Conservation (phyloP, 2,329 filamentous ascomycete species). For the Domatiomyces globalis region DNA sequence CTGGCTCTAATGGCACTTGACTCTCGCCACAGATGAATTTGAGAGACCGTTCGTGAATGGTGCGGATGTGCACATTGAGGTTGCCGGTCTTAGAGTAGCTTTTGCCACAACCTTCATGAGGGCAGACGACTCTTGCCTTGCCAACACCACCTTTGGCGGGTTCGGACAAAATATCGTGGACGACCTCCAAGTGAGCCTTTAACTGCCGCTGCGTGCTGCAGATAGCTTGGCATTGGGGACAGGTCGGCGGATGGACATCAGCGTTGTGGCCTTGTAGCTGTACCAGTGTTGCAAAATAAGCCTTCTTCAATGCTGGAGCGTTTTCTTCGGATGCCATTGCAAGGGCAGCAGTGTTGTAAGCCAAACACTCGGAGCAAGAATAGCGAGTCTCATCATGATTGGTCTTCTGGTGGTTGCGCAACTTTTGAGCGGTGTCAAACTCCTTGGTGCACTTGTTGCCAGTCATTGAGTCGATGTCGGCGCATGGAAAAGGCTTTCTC, state of each 20-base stretch:
- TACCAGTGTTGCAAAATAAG: constrained; percentile 57
- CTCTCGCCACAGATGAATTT: constrained; percentile 66
- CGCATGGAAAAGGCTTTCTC: constrained; percentile 57
- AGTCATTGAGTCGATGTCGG: constrained; percentile 39
- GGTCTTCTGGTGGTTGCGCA: constrained; percentile 57
- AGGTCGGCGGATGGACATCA: constrained; percentile 56
- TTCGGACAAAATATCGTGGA: constrained; percentile 42
- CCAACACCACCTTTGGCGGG: constrained; percentile 25
- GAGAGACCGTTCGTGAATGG: constrained; percentile 57
- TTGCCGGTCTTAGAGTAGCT: constrained; percentile 76
- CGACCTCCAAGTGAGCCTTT: constrained; percentile 62
- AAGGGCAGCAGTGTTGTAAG: constrained; percentile 21
- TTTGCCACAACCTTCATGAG: constrained; percentile 54
- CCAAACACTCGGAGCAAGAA: constrained; percentile 61
- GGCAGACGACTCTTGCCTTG: constrained; percentile 41
- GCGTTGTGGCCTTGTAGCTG: constrained; percentile 61
- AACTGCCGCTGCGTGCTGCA: constrained; percentile 55
- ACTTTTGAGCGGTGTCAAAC: constrained; percentile 58
- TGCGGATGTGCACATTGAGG: constrained; percentile 62
- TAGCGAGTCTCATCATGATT: constrained; percentile 57
- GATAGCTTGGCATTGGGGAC: constrained; percentile 56
- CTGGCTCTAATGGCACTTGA: constrained; percentile 49
- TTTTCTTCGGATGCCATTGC: constrained; percentile 17
- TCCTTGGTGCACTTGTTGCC: constrained; percentile 47
- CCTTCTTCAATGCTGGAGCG: constrained; percentile 19